Percentiles rank a stretch among this genome's conserved stretches.
phyloP scores from a whole-genome alignment of 495 filamentous ascomycete species.

The Daldinia bambusicola region DNA sequence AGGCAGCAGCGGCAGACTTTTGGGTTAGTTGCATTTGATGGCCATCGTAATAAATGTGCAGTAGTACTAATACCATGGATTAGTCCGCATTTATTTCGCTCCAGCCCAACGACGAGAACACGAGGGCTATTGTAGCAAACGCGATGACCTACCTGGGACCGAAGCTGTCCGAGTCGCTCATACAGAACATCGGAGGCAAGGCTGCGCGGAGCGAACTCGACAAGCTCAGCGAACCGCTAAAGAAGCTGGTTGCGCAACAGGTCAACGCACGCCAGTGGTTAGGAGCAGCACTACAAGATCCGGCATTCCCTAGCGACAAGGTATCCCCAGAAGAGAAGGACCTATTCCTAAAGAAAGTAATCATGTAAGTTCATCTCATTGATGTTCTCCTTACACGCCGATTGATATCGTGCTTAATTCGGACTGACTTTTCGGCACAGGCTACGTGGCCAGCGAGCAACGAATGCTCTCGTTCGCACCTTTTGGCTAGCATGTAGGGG shows the following conservation, averaged over 20 bases:
- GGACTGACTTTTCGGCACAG: slow-evolving; percentile 51
- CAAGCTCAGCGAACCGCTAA: slow-evolving; percentile 77
- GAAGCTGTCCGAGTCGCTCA: slow-evolving; percentile 65
- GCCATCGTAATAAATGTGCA: slow-evolving; percentile 27
- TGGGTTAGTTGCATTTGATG: slow-evolving; percentile 67
- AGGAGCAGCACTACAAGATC: slow-evolving; percentile 61
- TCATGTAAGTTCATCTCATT: slow-evolving; percentile 55
- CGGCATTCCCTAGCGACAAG: slow-evolving; percentile 69
- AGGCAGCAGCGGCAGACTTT: slow-evolving; percentile 80
- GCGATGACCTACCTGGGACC: slow-evolving; percentile 70
- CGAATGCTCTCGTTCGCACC: slow-evolving; percentile 68
- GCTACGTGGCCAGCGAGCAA: slow-evolving; percentile 67
- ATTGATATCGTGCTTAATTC: too few species aligned
- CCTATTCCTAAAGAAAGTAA: slow-evolving; percentile 67
- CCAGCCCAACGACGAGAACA: slow-evolving; percentile 50
- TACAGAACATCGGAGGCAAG: slow-evolving; percentile 76
- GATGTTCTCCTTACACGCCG: background rate
- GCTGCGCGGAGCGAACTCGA: slow-evolving; percentile 82
- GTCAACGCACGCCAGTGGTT: slow-evolving; percentile 71
- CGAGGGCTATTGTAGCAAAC: slow-evolving; percentile 60
- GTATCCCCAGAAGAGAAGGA: slow-evolving; percentile 70
- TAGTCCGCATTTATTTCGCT: slow-evolving; percentile 62
- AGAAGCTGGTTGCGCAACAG: slow-evolving; percentile 75
- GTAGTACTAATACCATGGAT: slow-evolving; percentile 39
- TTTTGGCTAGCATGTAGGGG: slow-evolving; percentile 80